Evolutionary conservation across 768 basidiomycete species (phyloP), one percentile per base, ranked within the genome.

Genomic region (Boletus sp.): DNA sequence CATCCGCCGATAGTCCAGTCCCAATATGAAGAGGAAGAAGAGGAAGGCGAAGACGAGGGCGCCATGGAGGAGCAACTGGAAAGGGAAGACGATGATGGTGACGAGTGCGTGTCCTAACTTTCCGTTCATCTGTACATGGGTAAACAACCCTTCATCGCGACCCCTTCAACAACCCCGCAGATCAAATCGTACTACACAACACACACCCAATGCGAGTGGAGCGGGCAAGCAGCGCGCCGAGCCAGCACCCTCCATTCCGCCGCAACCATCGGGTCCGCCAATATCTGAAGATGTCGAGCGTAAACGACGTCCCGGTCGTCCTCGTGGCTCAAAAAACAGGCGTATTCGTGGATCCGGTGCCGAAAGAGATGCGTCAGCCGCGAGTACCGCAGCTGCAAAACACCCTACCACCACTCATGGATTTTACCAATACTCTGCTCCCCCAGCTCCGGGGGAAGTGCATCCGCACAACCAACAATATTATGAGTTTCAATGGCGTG

Each of bases 401-500:
- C 68, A 51, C 34, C 57, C 60, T 62, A 62, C 62, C 40, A 63
- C 70, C 41, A 73, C 77, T 39, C 61, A 73, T 35, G 71, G 70
- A 47, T 80, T 81, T 64, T 78, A 80, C 60, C 73, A 79, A 54
- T 73, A 75, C 43, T 69, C 72, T 39, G 68, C 68, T 45, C 71
- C 75, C 29, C 73, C 78, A 43, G 70, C 72, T 29, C 69, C 78
- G 25, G 73, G 79, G 13, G 77, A 76, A 42, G 74, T 84, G 25
- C 81, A 80, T 53, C 74, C 83, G 3, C 82, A 85, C 58, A 88
- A 88, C 65, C 85, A 88, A 57, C 83, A 84, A 63, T 90, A 88
- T 68, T 89, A 88, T 69, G 88, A 91, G 65, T 91, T 91, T 64
- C 89, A 91, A 67, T 91, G 89, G 89, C 83, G 88, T 50, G 82